Evolutionary conservation across 2,329 filamentous ascomycete genomes (phyloP), one percentile per base, ranked within the genome.

Genomic region (Beauveria pseudobassiana): DNA sequence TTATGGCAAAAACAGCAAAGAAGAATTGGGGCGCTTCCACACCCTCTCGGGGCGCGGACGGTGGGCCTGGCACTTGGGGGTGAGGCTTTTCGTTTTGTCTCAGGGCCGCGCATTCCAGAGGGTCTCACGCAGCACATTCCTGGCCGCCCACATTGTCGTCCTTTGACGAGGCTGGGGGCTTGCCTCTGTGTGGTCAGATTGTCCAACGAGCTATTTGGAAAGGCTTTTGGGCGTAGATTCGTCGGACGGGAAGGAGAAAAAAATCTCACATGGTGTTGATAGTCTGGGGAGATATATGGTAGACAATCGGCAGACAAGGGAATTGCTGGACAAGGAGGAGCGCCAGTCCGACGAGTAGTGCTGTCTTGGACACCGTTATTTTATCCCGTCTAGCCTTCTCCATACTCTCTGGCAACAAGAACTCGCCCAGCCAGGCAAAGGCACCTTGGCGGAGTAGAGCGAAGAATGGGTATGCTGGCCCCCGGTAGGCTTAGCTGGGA

Each of bases 61-160:
- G 57, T 60, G 57, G 57, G 57, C 57, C 57, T 60, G 57, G 49
- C 38, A 34, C 46, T 42, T 58, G 46, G 48, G 55, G 53, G 49
- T 56, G 49, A 65, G 61, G 55, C 55, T 55, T 65, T 65, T 72
- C 70, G 70, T 69, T 70, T 73, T 75, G 73, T 75, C 73, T 75
- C 72, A 73, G 68, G 63, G 64, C 65, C 64, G 59, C 53, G 62
- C 61, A 62, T 58, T 58, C 54, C 61, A 57, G 53, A 62, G 54
- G 61, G 61, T 62, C 48, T 62, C 61, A 62, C 49, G 61, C 50
- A 38, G 55, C 61, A 56, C 55, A 62, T 62, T 62, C 61, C 61
- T 45, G 57, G 60, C 49, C 54, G 54, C 34, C 57, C 59, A 57
- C 71, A 75, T 75, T 75, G 72, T 75, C 68, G 71, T 68, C 68